Evolutionary conservation across 306 rosid genomes (phyloP), one percentile per base, ranked within the genome.

Genomic region (Pueraria montana): DNA sequence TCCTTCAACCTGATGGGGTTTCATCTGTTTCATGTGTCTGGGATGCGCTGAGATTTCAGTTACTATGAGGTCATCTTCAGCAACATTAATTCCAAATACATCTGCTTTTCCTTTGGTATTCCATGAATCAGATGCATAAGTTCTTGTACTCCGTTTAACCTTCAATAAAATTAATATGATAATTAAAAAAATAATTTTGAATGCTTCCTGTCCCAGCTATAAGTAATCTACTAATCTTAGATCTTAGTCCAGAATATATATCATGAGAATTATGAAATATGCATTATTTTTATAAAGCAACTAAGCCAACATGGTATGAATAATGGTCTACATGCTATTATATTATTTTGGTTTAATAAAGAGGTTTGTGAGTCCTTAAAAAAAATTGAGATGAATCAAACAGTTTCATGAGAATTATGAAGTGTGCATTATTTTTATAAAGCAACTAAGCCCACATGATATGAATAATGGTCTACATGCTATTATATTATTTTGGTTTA

Each of bases 61-160:
- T 34, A 34, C 7, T 6, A 34, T 5, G 40, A 34, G 8, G 8
- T 34, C 40, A 34, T 34, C 40, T 34, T 34, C 8, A 34, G 40
- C 40, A 34, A 34, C 40, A 34, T 34, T 34, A 82, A 93, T 76
- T 59, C 93, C 96, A 81, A 9, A 80, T 6, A 59, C 56, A 32
- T 89, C 91, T 18, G 82, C 83, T 85, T 68, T 90, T 27, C 66
- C 40, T 34, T 34, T 34, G 40, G 40, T 0, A 34, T 34, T 88
- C 62, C 88, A 80, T 50, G 97, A 91, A 74, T 93, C 97, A 30
- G 89, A 17, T 65, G 75, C 30, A 85, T 96, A 96, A n/a, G 99
- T 93, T 75, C 97, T 86, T 30, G 91, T 86, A 78, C 91, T 92
- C 76, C 80, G 90, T 84, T 93, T 93, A 67, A 70, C 40, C 40